Conservation (phyloP, 192 early-diverging fungal species). For the Coemansia sp. region DNA sequence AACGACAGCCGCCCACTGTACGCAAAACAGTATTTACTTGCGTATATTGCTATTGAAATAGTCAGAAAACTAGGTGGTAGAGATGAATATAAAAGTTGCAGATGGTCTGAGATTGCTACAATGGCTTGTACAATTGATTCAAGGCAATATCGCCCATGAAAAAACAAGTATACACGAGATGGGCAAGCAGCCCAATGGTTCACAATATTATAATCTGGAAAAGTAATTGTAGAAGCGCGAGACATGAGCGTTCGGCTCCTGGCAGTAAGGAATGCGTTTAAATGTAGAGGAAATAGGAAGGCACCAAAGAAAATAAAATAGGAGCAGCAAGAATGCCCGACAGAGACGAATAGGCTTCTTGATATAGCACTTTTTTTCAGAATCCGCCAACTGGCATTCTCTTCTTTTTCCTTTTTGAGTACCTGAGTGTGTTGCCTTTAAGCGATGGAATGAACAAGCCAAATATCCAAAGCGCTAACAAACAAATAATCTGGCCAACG, state of each 20-base stretch:
- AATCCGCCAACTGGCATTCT: not conserved
- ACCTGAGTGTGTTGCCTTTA: not conserved
- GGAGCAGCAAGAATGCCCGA: not conserved
- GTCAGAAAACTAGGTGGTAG: not conserved
- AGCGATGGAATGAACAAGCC: not conserved
- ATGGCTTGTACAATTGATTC: not conserved
- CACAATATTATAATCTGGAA: not conserved
- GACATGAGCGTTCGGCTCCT: not conserved
- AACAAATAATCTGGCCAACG: too few species aligned
- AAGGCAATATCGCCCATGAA: not conserved
- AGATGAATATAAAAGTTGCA: not conserved
- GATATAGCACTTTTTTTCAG: not conserved
- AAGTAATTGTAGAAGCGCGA: slow-evolving; percentile 2
- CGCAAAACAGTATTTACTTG: not conserved
- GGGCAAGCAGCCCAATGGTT: not conserved
- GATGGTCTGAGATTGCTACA: not conserved
- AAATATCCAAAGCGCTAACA: not conserved
- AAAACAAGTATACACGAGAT: not conserved
- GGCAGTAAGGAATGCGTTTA: not conserved
- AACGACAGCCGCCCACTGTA: not conserved
- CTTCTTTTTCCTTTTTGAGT: not conserved
- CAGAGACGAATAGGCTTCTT: not conserved
- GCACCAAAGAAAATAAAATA: not conserved
- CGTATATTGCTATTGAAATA: not conserved
- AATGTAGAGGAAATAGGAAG: not conserved